These are phyloP conservation scores for Crithidia thermophila DNA, from an alignment of 208 protist genomes.

Conservation along the genomic window DNA sequence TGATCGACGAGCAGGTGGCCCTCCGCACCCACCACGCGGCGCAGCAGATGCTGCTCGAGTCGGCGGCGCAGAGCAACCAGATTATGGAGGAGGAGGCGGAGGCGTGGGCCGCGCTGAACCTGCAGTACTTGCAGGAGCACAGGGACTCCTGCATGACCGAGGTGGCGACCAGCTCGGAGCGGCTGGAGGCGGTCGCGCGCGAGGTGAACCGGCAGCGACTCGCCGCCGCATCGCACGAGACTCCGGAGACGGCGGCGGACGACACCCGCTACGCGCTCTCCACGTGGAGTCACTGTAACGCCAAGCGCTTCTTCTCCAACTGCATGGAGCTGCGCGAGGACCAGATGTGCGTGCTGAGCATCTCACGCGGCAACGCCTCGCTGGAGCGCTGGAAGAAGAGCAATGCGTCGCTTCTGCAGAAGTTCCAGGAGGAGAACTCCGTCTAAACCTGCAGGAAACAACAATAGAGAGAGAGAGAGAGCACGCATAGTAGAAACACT, in stretches of 20 bases:
- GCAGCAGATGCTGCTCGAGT: constrained; percentile 43
- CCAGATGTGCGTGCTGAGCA: constrained; percentile 42
- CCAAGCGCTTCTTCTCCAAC: constrained; percentile 76
- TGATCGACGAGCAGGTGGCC: constrained; percentile 32
- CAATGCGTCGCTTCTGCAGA: constrained; percentile 32
- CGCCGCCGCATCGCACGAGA: constrained; percentile 24
- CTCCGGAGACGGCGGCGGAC: constrained; percentile 46
- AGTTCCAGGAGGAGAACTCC: constrained; percentile 32
- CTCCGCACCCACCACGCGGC: constrained; percentile 23
- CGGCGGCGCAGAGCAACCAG: constrained; percentile 37
- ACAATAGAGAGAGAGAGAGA: constrained; percentile 14
- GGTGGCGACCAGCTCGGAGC: constrained; percentile 23
- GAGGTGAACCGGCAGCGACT: constrained; percentile 54
- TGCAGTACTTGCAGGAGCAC: constrained; percentile 44
- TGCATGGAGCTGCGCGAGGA: constrained; percentile 75
- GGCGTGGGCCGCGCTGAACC: constrained; percentile 39
- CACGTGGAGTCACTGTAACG: constrained; percentile 67
- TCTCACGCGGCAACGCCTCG: constrained; percentile 36
- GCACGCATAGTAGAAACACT: not conserved
- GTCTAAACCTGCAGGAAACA: constrained; percentile 8
- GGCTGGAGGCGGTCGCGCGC: constrained; percentile 47
- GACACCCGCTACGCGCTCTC: constrained; percentile 61
- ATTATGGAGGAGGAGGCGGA: constrained; percentile 60
- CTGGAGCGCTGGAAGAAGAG: constrained; percentile 58
- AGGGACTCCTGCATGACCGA: constrained; percentile 34